Evolutionary conservation across 2,329 filamentous ascomycete species (phyloP).

Genomic region (Aspergillus cejpii): DNA sequence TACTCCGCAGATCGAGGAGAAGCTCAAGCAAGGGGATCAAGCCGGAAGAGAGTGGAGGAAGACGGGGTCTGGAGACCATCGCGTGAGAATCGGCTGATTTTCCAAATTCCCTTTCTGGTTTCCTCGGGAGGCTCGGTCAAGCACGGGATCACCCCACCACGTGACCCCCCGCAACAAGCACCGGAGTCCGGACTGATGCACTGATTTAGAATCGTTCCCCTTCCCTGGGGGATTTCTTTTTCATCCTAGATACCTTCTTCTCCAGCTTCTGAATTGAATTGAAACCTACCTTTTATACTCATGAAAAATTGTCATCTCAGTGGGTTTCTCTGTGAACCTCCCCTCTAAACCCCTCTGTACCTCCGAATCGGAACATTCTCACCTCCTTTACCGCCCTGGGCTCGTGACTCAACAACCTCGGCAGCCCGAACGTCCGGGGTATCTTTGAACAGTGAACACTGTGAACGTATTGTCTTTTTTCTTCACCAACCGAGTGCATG

Average conservation of each 20-base stretch:
- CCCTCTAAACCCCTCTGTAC: too few species aligned
- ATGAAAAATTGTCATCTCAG: not conserved
- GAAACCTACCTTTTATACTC: too few species aligned
- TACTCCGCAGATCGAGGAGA: too few species aligned
- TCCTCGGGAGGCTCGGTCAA: too few species aligned
- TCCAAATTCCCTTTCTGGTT: too few species aligned
- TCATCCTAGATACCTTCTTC: too few species aligned
- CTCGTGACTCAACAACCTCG: constrained; percentile 1
- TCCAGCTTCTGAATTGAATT: too few species aligned
- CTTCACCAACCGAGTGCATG: not conserved
- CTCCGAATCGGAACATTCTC: not conserved
- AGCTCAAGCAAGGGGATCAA: not conserved
- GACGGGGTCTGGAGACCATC: not conserved
- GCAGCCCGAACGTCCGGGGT: not conserved
- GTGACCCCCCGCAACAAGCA: constrained; percentile 23
- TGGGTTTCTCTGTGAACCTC: too few species aligned
- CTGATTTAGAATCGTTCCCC: not conserved
- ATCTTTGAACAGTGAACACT: not conserved
- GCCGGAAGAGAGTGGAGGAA: not conserved
- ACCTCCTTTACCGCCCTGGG: not conserved
- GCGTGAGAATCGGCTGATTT: constrained; percentile 2
- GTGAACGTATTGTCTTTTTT: not conserved
- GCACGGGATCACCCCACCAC: constrained; percentile 21
- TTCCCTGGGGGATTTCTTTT: not conserved
- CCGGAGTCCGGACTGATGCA: constrained; percentile 11